These are phyloP conservation scores for Nicotiana otophora DNA, from an alignment of 257 asterid genomes.

Conservation along the genomic window DNA sequence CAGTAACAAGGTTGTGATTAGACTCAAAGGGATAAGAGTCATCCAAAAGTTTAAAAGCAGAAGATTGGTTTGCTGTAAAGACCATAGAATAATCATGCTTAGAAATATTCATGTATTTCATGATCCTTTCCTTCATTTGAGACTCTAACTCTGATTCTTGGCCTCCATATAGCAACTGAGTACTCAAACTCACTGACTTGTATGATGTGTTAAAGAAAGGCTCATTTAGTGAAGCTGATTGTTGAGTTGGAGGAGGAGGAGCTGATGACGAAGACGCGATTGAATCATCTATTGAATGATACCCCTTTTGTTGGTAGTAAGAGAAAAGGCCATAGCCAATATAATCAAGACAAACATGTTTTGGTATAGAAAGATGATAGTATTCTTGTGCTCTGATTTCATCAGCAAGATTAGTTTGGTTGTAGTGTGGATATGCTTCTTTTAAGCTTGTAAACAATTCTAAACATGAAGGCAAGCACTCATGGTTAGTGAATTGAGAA, in stretches of 20 bases:
- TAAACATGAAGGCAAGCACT: constrained; percentile 46
- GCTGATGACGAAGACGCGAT: constrained; percentile 39
- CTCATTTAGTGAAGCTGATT: not conserved
- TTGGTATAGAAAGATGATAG: constrained; percentile 35
- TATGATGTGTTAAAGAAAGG: constrained; percentile 50
- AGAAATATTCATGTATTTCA: constrained; percentile 53
- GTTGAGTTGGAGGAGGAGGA: constrained; percentile 11
- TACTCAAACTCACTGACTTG: constrained; percentile 36
- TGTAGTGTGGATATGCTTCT: constrained; percentile 36
- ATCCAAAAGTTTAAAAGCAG: constrained; percentile 64
- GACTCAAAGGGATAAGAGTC: constrained; percentile 61
- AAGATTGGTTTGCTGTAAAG: constrained; percentile 64
- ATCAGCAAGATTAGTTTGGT: constrained; percentile 40
- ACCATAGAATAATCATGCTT: constrained; percentile 65
- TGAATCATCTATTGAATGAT: constrained; percentile 10
- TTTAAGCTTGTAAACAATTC: constrained; percentile 29
- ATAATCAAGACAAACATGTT: constrained; percentile 66
- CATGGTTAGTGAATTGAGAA: constrained; percentile 66
- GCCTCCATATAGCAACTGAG: constrained; percentile 37
- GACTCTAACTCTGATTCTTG: constrained; percentile 44
- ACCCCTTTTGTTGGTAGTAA: constrained; percentile 33
- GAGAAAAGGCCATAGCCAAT: constrained; percentile 80
- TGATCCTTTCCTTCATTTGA: constrained; percentile 39
- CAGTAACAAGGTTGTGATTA: constrained; percentile 41
- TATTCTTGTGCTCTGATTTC: constrained; percentile 55